A percentile compares a stretch with the other conserved stretches of the same genome.
Conservation (phyloP, 768 basidiomycete genomes). For the Rhodotorula toruloides region DNA sequence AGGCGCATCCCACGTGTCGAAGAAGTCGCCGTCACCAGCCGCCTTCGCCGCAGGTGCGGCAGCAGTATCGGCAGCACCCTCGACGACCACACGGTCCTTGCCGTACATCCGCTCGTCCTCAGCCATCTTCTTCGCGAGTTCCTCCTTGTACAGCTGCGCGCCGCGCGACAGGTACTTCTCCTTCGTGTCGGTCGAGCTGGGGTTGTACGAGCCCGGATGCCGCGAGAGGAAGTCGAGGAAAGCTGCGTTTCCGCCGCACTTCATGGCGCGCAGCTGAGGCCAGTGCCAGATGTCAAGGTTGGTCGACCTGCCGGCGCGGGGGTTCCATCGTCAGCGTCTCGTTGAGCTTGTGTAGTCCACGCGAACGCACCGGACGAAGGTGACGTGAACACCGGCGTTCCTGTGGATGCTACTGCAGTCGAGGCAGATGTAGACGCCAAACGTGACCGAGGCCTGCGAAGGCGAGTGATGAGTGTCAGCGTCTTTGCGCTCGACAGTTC, state of each 20-base stretch:
- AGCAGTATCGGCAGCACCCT: conserved; percentile 2
- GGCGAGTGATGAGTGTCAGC: neutral
- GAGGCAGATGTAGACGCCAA: conserved; percentile 92
- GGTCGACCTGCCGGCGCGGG: conserved; percentile 63
- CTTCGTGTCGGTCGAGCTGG: conserved; percentile 60
- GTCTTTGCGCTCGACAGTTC: too few relatives aligned
- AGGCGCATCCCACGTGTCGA: conserved; percentile 92
- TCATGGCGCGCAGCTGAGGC: conserved; percentile 86
- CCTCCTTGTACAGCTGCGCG: conserved; percentile 87
- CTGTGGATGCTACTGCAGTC: conserved; percentile 93
- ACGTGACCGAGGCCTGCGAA: conserved; percentile 75
- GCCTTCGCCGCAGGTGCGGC: neutral
- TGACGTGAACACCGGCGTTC: conserved; percentile 97
- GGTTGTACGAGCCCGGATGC: conserved; percentile 56
- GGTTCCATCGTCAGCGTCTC: conserved; percentile 50
- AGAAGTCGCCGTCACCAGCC: conserved; percentile 77
- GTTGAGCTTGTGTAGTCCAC: neutral
- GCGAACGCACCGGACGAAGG: conserved; percentile 75
- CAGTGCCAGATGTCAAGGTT: conserved; percentile 94
- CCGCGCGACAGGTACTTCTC: conserved; percentile 80
- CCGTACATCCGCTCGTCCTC: conserved; percentile 56
- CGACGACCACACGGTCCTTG: conserved; percentile 29
- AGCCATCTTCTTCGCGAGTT: conserved; percentile 69
- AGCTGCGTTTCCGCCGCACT: conserved; percentile 84
- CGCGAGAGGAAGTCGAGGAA: conserved; percentile 84